Evolutionary conservation across 2,329 filamentous ascomycete genomes (phyloP), one percentile per base, ranked within the genome.

Genomic region (Diaporthe ampelina): DNA sequence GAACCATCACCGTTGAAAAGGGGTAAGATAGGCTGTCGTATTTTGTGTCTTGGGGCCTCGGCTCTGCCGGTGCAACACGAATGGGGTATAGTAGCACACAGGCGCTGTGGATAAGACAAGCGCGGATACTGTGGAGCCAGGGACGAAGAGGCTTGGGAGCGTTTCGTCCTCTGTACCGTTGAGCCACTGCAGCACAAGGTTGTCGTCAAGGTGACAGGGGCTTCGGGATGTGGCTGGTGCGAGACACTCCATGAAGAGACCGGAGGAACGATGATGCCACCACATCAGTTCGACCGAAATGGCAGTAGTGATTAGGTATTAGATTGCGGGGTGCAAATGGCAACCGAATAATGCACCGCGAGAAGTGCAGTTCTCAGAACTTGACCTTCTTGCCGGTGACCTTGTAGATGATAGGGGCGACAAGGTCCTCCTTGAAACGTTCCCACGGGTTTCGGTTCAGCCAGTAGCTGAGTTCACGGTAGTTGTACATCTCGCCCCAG

Each of bases 401-500:
- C 83, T 92, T 92, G 81, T 86, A 90, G 90, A 90, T 92, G 74
- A 90, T 82, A 59, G 88, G 84, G 40, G 90, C 90, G 21, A 93
- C 79, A 24, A 92, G 81, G 76, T 93, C 91, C 81, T 93, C 91
- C 86, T 93, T 93, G 84, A 93, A 93, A 35, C 85, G 86, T 85
- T 97, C 94, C 94, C 95, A 98, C 72, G 85, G 88, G 68, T 91
- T 94, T 69, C 95, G 91, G 86, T 98, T 98, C 76, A 98, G 89
- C 84, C 92, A 92, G 83, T 97, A 96, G 86, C 95, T 97, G 80
- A 97, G 89, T 83, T 98, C 92, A 70, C 95, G 94, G 86, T 95
- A 99, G 82, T 94, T 93, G 85, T 98, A 98, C 92, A 99, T 98
- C 85, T 99, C 97, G 50, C 93, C 93, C 96, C 96, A 98, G 83